These are phyloP conservation scores for Scorias spongiosa DNA, from an alignment of 2,329 filamentous ascomycete genomes.

Conservation along the genomic window DNA sequence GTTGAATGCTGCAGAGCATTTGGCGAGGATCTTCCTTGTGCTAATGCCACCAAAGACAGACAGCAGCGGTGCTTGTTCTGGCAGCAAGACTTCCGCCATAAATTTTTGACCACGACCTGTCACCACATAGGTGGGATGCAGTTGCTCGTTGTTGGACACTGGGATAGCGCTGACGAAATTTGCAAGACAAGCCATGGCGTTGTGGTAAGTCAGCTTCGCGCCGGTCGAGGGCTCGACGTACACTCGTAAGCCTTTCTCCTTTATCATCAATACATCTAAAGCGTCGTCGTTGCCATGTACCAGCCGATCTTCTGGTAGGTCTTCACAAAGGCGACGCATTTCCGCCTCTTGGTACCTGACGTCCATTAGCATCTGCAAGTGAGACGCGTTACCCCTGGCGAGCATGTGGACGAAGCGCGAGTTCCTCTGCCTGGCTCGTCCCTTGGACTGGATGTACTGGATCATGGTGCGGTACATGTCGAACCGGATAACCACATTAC, in stretches of 20 bases:
- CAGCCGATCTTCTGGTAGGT: conserved; percentile 59
- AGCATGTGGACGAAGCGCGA: conserved; percentile 79
- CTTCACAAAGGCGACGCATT: conserved; percentile 62
- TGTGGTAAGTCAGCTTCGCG: conserved; percentile 63
- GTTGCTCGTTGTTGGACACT: conserved; percentile 32
- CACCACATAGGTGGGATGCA: conserved; percentile 47
- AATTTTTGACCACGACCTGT: conserved; percentile 43
- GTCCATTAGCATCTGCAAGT: conserved; percentile 42
- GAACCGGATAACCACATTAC: conserved; percentile 58
- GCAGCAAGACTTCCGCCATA: conserved; percentile 64
- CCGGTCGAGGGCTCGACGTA: conserved; percentile 52
- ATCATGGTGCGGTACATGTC: conserved; percentile 83
- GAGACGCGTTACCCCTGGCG: conserved; percentile 51
- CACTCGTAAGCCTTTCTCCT: conserved; percentile 31
- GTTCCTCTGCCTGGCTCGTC: conserved; percentile 60
- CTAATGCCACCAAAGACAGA: conserved; percentile 49
- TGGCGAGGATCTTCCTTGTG: conserved; percentile 59
- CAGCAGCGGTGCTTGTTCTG: conserved; percentile 56
- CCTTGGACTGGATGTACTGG: conserved; percentile 85
- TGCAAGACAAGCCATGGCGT: conserved; percentile 55
- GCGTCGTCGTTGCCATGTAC: conserved; percentile 45
- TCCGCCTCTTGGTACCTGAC: conserved; percentile 42
- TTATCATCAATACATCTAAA: conserved; percentile 39
- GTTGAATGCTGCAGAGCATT: conserved; percentile 78
- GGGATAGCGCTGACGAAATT: conserved; percentile 59